Base-by-base conservation (phyloP, 495 filamentous ascomycete genomes). In the Gamarada debralockiae region DNA sequence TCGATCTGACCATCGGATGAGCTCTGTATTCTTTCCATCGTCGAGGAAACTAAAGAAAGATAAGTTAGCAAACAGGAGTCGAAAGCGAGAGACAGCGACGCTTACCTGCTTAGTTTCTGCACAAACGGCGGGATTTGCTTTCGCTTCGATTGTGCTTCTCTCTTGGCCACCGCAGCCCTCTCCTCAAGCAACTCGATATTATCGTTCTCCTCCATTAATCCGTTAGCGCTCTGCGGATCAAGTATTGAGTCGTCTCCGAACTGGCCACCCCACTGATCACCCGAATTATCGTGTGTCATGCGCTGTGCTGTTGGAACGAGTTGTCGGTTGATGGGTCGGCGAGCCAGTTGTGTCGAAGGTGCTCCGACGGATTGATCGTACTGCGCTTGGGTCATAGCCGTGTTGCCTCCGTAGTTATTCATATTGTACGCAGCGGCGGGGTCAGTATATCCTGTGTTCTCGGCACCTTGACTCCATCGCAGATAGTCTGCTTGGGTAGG, bases 81-180 rank as follows among this genome's bases (percentile, higher is more conserved):
- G 12, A 25, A 48, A 43, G 33, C 12, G 23, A 23, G 14, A 21
- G 2, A 20, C 8, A 5, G 39, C 5, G 18, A 14, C 50, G 52
- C 75, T 63, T 79, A 95, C 93, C 93, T 97, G 83, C 90, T 95
- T 53, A 99, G 69, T 67, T 99, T 99, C 68, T 97, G 95, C 9
- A 99, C 90, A 70, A 99, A 99, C 10, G 93, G 93, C 2, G 93
- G 95, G 31, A 99, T 97, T 62, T 90, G 87, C 69, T 96, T 97
- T 53, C 90, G 73, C 65, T 96, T 95, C 2, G 84, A 74, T 69
- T 88, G 84, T 2, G 89, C 84, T 21, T 96, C 91, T 62, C 81
- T 78, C 73, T 92, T 95, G 14, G 90, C 91, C 41, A 79, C 67
- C 54, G 80, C 63, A 10, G 89, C 91, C 64, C 77, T 84, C 63